phyloP scores from a whole-genome alignment of 2,329 filamentous ascomycete genomes.

The Helotiales sp. region DNA sequence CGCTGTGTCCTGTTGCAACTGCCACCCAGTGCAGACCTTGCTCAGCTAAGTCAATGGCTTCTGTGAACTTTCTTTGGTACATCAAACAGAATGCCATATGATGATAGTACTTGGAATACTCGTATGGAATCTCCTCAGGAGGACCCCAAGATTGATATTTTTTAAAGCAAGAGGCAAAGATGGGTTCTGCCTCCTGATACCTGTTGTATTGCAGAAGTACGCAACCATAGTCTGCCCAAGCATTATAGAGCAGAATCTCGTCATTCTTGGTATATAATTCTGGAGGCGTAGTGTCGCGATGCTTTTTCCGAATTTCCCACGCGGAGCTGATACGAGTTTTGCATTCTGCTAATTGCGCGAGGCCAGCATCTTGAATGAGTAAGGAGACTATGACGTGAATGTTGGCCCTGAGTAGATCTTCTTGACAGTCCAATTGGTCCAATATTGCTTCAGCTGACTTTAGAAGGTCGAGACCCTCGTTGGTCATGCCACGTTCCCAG shows the following conservation, averaged over 20 bases:
- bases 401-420: not conserved
- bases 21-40: too few relatives aligned
- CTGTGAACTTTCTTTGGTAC: not conserved
- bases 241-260: not conserved
- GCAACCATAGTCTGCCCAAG: constrained; percentile 10
- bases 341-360: not conserved
- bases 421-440: not conserved
- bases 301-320: not conserved
- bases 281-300: not conserved
- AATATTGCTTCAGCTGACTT: not conserved
- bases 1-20: too few relatives aligned
- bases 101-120: constrained; percentile 27
- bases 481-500: not conserved
- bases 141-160: constrained; percentile 20
- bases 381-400: not conserved
- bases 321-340: not conserved
- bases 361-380: not conserved
- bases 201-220: constrained; percentile 22
- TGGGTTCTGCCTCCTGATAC: constrained; percentile 19
- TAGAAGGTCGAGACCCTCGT: not conserved
- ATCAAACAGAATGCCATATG: constrained; percentile 8
- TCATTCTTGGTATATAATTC: not conserved
- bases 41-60: not conserved
- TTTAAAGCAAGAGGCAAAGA: constrained; percentile 13
- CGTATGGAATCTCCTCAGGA: constrained; percentile 20